Evolutionary conservation across 306 rosid species (phyloP).

Genomic region (Oxytropis ochrocephala): DNA sequence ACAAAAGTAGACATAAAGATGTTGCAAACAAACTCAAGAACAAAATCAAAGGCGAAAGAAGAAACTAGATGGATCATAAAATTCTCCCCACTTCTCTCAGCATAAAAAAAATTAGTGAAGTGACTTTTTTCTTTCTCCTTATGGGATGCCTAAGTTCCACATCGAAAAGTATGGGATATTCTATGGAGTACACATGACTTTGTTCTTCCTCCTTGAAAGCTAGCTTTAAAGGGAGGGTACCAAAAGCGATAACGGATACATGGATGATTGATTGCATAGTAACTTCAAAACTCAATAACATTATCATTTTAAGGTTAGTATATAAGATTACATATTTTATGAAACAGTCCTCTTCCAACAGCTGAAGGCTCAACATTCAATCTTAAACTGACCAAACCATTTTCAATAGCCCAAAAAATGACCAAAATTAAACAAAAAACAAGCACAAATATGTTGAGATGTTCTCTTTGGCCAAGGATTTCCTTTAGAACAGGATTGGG

Average conservation of each 20-base stretch:
- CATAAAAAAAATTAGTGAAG: background rate
- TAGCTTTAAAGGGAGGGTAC: too few species aligned
- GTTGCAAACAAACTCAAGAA: background rate
- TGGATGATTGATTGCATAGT: background rate
- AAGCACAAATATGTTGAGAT: too few species aligned
- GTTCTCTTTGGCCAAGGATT: too few species aligned
- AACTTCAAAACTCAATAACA: background rate
- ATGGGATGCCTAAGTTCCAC: too few species aligned
- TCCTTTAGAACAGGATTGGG: background rate
- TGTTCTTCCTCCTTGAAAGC: too few species aligned
- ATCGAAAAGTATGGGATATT: too few species aligned
- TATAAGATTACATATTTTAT: conserved; percentile 3
- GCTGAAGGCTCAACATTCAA: background rate
- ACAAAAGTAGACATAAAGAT: background rate
- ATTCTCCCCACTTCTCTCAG: background rate
- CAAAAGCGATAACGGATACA: too few species aligned
- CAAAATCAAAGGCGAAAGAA: background rate
- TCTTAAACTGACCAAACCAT: background rate
- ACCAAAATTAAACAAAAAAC: background rate
- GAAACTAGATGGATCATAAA: background rate
- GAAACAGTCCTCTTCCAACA: background rate
- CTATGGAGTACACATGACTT: too few species aligned
- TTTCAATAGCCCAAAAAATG: background rate
- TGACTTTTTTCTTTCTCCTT: too few species aligned
- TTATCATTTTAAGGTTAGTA: background rate